Evolutionary conservation across 257 asterid genomes (phyloP), one percentile per base, ranked within the genome.

Genomic region (Solanum habrochaites): DNA sequence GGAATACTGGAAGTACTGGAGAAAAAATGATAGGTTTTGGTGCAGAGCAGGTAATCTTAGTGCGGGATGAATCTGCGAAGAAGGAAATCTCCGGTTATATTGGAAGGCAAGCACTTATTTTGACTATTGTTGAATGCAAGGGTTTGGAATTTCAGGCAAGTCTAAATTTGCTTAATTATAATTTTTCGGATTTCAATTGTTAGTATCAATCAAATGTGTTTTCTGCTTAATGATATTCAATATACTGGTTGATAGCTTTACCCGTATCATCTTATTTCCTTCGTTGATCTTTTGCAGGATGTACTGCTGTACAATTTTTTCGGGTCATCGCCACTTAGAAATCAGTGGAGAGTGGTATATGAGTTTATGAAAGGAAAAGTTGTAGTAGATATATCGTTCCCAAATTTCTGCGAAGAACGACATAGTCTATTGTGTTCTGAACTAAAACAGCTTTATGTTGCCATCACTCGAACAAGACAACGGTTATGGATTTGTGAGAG

Each of bases 141-240:
- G 98, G 98, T 82, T 92, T 94, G 2, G 98, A 94, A 69, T 94
- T 94, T 89, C 95, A 95, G 93, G 98, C 91, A 70, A 71, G 88
- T 42, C 20, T 21, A 12, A 25, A 11, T 78, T 78, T 78, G 18
- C 25, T 27, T 3, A 78, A 42, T 4, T 78, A 47, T 45, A 15
- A 16, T 45, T 45, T 15, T 45, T 45, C 6, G 52, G 52, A 45
- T 45, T 45, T 45, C 52, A 45, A 45, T 12, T 45, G 16, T 49
- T 78, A 16, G 8, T 45, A 3, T 45, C 84, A 25, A 14, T 4
- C 18, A 5, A 27, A 4, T 35, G 27, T 45, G 3, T 77, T 77
- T 77, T 78, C 16, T 78, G 29, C 29, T 29, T 43, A 43, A 15
- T 77, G 83, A 25, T 25, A 25, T 6, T 25, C 1, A 0, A 43